These are phyloP conservation scores for Aechmea fasciata DNA, from an alignment of 176 grass and related monocot genomes.

Conservation along the genomic window DNA sequence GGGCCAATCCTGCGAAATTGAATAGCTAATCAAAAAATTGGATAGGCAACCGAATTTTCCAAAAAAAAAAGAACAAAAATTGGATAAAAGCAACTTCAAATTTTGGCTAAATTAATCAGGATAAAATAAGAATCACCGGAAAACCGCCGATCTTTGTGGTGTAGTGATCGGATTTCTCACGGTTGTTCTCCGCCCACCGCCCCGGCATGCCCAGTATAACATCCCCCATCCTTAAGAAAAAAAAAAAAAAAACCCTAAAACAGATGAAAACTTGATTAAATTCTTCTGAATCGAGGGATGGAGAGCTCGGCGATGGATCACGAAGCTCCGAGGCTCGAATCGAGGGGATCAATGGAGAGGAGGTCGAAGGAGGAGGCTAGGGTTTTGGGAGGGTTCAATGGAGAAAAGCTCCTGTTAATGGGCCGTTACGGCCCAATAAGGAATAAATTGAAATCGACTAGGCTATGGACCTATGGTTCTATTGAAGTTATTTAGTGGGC, in stretches of 20 bases:
- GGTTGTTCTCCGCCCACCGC: slow-evolving; percentile 62
- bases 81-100: background rate
- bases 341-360: background rate
- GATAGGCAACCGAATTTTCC: background rate
- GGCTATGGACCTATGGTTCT: too few relatives aligned
- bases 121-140: slow-evolving; percentile 27
- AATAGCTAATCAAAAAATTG: slow-evolving; percentile 12
- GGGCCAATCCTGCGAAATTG: slow-evolving; percentile 57
- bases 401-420: background rate
- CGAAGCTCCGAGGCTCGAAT: background rate
- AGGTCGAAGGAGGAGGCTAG: background rate
- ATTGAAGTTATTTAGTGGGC: too few relatives aligned
- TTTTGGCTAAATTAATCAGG: background rate
- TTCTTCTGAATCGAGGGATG: background rate
- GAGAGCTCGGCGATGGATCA: background rate
- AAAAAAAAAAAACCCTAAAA: too few relatives aligned
- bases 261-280: too few relatives aligned
- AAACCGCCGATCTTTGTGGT: slow-evolving; percentile 89
- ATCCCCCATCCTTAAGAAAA: slow-evolving; percentile 30
- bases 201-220: slow-evolving; percentile 65
- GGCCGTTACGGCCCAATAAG: background rate
- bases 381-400: background rate
- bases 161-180: slow-evolving; percentile 83
- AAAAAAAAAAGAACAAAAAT: background rate
- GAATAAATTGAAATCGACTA: too few relatives aligned